A percentile compares a stretch with the other conserved stretches of the same genome.
These are phyloP conservation scores for Fusarium coffeatum DNA, from an alignment of 2,329 filamentous ascomycete genomes.

Conservation along the genomic window DNA sequence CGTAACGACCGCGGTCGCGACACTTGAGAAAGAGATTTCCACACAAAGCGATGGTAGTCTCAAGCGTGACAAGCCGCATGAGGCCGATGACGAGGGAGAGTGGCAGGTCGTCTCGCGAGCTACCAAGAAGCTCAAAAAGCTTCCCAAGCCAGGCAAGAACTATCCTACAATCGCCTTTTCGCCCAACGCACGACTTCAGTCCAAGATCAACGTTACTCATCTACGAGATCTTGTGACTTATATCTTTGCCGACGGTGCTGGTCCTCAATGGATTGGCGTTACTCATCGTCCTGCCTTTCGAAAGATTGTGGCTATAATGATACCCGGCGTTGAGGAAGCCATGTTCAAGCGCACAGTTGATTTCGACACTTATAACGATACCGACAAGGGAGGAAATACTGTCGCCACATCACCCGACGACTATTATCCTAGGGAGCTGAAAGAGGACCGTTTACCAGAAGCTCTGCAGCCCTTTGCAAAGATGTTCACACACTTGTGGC, in stretches of 20 bases:
- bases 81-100: constrained; percentile 56
- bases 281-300: constrained; percentile 71
- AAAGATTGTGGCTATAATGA: constrained; percentile 90
- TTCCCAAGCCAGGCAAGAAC: constrained; percentile 65
- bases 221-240: constrained; percentile 74
- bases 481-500: constrained; percentile 91
- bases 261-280: constrained; percentile 74
- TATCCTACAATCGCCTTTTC: constrained; percentile 72
- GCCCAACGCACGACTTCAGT: constrained; percentile 67
- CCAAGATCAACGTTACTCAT: constrained; percentile 71
- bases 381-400: constrained; percentile 46
- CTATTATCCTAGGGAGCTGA: constrained; percentile 67
- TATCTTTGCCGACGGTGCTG: constrained; percentile 72
- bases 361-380: constrained; percentile 59
- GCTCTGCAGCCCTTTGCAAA: constrained; percentile 76
- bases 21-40: constrained; percentile 28
- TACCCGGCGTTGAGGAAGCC: constrained; percentile 88
- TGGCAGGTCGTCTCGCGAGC: constrained; percentile 68
- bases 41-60: constrained; percentile 55
- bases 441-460: constrained; percentile 62
- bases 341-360: constrained; percentile 80
- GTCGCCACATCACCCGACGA: constrained; percentile 65
- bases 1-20: constrained; percentile 12
- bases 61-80: constrained; percentile 63
- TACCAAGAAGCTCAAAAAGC: constrained; percentile 70